phyloP scores from a whole-genome alignment of 192 early-diverging fungal genomes.

The Mortierella antarctica region DNA sequence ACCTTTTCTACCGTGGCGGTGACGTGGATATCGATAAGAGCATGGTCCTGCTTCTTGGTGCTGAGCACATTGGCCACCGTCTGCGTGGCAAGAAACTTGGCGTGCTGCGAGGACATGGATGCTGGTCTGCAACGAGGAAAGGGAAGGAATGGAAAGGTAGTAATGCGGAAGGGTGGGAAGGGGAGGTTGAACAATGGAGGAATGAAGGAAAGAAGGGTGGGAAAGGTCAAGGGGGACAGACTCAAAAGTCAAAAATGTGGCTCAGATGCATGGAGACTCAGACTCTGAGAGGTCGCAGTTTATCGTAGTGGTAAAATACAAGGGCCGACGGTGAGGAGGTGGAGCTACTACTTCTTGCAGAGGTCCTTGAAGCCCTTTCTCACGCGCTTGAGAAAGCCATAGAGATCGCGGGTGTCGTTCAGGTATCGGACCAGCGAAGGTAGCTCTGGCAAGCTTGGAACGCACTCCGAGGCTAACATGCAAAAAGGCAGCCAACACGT shows the following conservation, averaged over 20 bases:
- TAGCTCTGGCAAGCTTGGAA: slow-evolving; percentile 60
- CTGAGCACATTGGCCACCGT: slow-evolving; percentile 48
- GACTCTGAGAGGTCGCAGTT: not conserved
- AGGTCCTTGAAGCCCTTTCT: slow-evolving; percentile 67
- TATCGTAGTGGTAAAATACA: not conserved
- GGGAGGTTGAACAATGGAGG: not conserved
- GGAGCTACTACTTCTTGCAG: slow-evolving; percentile 24
- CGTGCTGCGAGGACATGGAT: slow-evolving; percentile 41
- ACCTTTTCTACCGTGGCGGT: slow-evolving; percentile 64
- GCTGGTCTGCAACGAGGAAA: not conserved
- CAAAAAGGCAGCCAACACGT: not conserved
- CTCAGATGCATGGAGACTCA: not conserved
- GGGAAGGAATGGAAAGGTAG: too few relatives aligned
- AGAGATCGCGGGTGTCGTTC: slow-evolving; percentile 74
- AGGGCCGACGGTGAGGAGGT: not conserved
- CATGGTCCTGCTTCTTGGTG: slow-evolving; percentile 28
- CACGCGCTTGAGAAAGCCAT: slow-evolving; percentile 74
- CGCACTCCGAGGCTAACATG: slow-evolving; percentile 61
- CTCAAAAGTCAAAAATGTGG: not conserved
- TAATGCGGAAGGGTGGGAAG: not conserved
- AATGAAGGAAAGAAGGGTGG: not conserved
- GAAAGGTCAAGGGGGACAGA: not conserved
- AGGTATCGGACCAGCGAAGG: slow-evolving; percentile 60
- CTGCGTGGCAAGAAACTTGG: slow-evolving; percentile 42
- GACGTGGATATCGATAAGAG: slow-evolving; percentile 60